Evolutionary conservation across 352 stramenopile genomes (phyloP).

Genomic region (Pythium phragmiticola): DNA sequence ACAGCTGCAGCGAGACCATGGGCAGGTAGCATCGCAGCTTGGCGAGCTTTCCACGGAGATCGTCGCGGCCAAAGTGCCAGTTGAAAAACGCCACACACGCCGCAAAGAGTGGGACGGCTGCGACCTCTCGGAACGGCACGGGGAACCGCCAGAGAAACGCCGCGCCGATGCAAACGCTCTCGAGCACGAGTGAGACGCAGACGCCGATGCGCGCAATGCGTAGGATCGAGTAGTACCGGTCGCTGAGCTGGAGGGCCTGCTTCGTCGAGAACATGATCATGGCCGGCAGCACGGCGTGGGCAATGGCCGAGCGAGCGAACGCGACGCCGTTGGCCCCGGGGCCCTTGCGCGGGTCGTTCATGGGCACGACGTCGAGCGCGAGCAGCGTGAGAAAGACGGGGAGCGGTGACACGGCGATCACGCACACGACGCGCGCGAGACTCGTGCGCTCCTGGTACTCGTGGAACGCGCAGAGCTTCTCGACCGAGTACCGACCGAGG

Average conservation of each 20-base stretch:
- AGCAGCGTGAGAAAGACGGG: constrained; percentile 13
- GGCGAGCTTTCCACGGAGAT: background rate
- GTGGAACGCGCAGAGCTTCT: constrained; percentile 13
- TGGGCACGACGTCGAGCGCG: constrained; percentile 10
- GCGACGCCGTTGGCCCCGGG: constrained; percentile 7
- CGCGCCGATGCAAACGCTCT: background rate
- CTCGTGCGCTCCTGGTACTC: constrained; percentile 5
- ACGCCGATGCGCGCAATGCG: constrained; percentile 8
- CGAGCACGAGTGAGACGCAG: background rate
- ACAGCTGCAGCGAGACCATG: constrained; percentile 10
- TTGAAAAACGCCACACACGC: background rate
- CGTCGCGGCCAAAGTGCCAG: no score
- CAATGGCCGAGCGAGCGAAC: constrained; percentile 15
- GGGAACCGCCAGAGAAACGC: constrained; percentile 25
- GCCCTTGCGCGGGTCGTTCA: constrained; percentile 11
- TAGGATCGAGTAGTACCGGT: constrained; percentile 13
- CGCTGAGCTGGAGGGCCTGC: constrained; percentile 16
- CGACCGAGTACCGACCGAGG: constrained; percentile 18
- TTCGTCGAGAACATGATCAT: constrained; percentile 12
- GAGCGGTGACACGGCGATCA: background rate
- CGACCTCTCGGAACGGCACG: constrained; percentile 23
- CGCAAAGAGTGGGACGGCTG: background rate
- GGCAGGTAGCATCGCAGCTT: constrained; percentile 7
- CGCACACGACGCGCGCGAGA: constrained; percentile 2
- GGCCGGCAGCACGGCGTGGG: constrained; percentile 9